Conservation (phyloP, 2,329 filamentous ascomycete genomes). For the Alternaria conjuncta region DNA sequence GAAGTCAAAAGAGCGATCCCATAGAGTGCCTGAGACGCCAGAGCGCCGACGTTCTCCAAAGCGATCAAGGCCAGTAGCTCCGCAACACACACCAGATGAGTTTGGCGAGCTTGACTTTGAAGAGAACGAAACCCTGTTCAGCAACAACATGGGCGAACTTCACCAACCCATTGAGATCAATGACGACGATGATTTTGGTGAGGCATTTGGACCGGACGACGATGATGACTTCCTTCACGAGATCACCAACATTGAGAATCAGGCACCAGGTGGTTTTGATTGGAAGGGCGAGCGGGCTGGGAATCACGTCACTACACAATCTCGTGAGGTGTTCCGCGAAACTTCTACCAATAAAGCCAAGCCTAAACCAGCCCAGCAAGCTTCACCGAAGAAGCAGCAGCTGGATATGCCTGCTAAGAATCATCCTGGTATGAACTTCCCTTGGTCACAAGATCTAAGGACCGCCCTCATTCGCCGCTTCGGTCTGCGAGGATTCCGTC, state of each 20-base stretch:
- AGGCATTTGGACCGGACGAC: constrained; percentile 37
- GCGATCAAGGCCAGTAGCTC: constrained; percentile 6
- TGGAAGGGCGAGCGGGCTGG: constrained; percentile 38
- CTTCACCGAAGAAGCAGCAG: constrained; percentile 39
- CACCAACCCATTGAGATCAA: constrained; percentile 14
- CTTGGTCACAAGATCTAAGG: constrained; percentile 88
- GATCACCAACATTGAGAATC: constrained; percentile 52
- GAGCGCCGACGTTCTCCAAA: constrained; percentile 20
- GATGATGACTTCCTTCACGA: constrained; percentile 49
- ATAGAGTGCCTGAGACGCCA: constrained; percentile 35
- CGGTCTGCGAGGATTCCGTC: constrained; percentile 82
- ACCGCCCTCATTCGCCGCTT: constrained; percentile 82
- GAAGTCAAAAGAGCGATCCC: constrained; percentile 17
- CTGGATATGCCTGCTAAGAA: constrained; percentile 36
- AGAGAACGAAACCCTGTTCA: constrained; percentile 20
- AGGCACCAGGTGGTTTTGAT: constrained; percentile 33
- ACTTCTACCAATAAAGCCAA: constrained; percentile 29
- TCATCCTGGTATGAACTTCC: constrained; percentile 53
- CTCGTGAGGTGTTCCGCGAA: constrained; percentile 42
- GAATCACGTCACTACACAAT: constrained; percentile 13
- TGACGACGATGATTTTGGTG: constrained; percentile 27
- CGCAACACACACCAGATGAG: constrained; percentile 23
- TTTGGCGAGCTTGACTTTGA: constrained; percentile 38
- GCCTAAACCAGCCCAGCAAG: constrained; percentile 20
- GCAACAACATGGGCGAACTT: constrained; percentile 19